Evolutionary conservation across 768 basidiomycete genomes (phyloP), one percentile per base, ranked within the genome.

Genomic region (Tubosaeta sp.): DNA sequence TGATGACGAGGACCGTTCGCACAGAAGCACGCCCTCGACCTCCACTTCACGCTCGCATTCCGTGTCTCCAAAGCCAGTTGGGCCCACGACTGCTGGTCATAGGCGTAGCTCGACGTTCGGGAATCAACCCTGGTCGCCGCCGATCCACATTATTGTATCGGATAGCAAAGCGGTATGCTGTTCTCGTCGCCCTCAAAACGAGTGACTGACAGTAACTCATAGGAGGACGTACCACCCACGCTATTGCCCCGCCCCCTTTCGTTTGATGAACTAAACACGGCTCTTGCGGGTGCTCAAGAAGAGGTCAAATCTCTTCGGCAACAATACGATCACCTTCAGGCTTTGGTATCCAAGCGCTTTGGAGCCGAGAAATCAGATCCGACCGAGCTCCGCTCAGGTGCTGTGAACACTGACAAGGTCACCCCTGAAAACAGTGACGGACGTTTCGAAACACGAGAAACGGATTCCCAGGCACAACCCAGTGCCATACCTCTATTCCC

Each of bases 281-380:
- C 61, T 1, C 58, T 68, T 25, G 52, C 50, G 12, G 48, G 35
- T 40, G 63, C 63, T 1, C 58, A 56, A 1, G 56, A 58, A 16
- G 68, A 68, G 46, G 62, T 69, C 12, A 39, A 32, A 25, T 36
- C 57, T 8, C 66, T 68, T 21, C 66, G 61, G 13, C 55, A 44
- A 24, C 52, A 53, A 49, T 68, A 68, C 41, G 66, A 66, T 9
- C 48, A 52, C n/a, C 64, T 68, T 4, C 55, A 49, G 6, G 35
- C 39, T 2, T 27, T 59, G 22, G 55, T 69, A 6, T 32, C 54
- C 11, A 53, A 58, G 52, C 51, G 56, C 14, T 46, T 49, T 31
- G 48, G 48, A 49, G 43, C 49, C 32, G 40, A 45, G 38, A 38
- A 22, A 39, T 34, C 46, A 21, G 35, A 48, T n/a, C 48, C 24